Evolutionary conservation across 345 rosid genomes (phyloP).

Genomic region (Cardiospermum halicacabum): DNA sequence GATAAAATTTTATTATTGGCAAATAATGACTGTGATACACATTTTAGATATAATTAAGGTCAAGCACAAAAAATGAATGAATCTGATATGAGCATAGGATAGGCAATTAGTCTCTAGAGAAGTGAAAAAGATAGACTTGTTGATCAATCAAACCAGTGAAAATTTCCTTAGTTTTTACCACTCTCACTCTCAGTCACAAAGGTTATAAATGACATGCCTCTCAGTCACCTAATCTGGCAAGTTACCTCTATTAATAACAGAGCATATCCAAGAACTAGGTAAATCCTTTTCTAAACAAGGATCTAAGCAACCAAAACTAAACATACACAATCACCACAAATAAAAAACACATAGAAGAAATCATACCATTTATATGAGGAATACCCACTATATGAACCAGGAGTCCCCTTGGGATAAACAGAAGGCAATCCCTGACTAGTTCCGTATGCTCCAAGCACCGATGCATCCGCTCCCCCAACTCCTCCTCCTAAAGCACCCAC

Average conservation of each 20-base stretch:
- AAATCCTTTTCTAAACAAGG: background rate
- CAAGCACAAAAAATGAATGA: background rate
- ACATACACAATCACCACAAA: slow-evolving; percentile 5
- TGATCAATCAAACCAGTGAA: background rate
- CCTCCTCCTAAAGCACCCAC: slow-evolving; percentile 28
- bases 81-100: background rate
- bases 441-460: slow-evolving; percentile 26
- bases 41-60: too few relatives aligned
- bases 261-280: background rate
- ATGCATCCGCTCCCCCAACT: slow-evolving; percentile 24
- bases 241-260: background rate
- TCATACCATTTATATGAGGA: slow-evolving; percentile 48
- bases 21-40: too few relatives aligned
- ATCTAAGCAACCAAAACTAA: slow-evolving; percentile 1
- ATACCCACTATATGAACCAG: slow-evolving; percentile 34
- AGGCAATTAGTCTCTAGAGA: background rate
- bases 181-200: background rate
- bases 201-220: background rate
- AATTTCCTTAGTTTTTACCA: background rate
- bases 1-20: too few relatives aligned
- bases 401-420: slow-evolving; percentile 30
- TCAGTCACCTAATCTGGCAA: too few relatives aligned
- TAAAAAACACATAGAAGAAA: background rate
- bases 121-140: background rate
- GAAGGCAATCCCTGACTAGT: slow-evolving; percentile 30